Conservation (phyloP, 192 early-diverging fungal genomes). For the Dimargaris cristalligena region DNA sequence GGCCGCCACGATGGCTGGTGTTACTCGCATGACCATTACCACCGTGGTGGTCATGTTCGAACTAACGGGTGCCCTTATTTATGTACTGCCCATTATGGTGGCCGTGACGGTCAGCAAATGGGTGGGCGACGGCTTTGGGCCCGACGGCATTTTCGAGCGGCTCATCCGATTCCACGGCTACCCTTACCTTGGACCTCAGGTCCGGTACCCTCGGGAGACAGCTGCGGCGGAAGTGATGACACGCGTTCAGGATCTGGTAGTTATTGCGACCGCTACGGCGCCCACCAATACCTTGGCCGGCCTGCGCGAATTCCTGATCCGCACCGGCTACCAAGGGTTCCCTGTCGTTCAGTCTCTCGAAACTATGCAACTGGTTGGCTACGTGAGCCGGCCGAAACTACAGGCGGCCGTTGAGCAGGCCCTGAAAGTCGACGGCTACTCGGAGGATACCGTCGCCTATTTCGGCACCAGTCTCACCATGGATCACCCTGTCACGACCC, state of each 20-base stretch:
- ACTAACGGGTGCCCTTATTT: constrained; percentile 87
- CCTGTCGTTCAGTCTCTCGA: constrained; percentile 43
- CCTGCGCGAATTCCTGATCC: constrained; percentile 25
- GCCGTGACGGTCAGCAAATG: constrained; percentile 40
- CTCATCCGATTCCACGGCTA: constrained; percentile 42
- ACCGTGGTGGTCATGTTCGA: constrained; percentile 99
- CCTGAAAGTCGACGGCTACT: not conserved
- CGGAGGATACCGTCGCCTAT: constrained; percentile 13
- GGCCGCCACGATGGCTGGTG: constrained; percentile 59
- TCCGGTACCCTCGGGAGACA: constrained; percentile 33
- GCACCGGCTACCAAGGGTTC: constrained; percentile 50
- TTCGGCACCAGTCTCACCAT: not conserved
- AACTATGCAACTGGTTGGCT: constrained; percentile 47
- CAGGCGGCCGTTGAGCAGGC: not conserved
- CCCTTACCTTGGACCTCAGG: constrained; percentile 45
- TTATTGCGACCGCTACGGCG: constrained; percentile 28
- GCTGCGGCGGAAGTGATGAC: constrained; percentile 43
- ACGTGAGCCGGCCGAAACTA: constrained; percentile 45
- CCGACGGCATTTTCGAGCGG: constrained; percentile 33
- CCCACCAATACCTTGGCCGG: constrained; percentile 28
- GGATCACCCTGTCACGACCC: constrained; percentile 1
- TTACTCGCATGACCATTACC: constrained; percentile 84
- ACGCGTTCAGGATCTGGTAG: constrained; percentile 38
- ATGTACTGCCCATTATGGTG: constrained; percentile 83
- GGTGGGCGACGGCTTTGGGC: constrained; percentile 25